Evolutionary conservation across 2,329 filamentous ascomycete genomes (phyloP).

Genomic region (Phialophora expanda): DNA sequence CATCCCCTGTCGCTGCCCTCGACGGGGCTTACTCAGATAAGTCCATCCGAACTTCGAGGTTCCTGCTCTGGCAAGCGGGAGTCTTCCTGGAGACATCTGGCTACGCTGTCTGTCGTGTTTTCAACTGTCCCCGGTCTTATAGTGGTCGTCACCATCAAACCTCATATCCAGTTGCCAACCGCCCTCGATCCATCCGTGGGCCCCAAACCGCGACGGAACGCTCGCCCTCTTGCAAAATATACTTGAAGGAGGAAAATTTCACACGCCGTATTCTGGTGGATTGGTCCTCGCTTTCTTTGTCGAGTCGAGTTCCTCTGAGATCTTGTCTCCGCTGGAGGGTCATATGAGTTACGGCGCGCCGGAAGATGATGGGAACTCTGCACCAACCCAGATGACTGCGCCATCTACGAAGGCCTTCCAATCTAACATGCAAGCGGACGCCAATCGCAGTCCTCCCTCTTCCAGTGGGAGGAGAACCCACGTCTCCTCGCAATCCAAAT

Average conservation of each 20-base stretch:
- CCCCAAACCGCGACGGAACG: background rate
- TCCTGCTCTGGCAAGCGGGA: constrained; percentile 16
- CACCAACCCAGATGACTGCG: constrained; percentile 31
- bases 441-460: constrained; percentile 5
- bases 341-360: constrained; percentile 31
- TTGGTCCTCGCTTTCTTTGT: background rate
- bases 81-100: background rate
- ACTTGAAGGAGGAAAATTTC: constrained; percentile 1
- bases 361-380: constrained; percentile 35
- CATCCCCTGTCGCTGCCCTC: constrained; percentile 21
- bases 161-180: background rate
- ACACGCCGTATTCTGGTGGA: background rate
- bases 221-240: constrained; percentile 5
- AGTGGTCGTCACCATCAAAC: background rate
- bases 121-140: background rate
- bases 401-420: constrained; percentile 19
- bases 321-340: constrained; percentile 18
- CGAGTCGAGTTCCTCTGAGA: background rate
- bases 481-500: constrained; percentile 69
- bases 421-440: constrained; percentile 24
- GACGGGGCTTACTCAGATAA: constrained; percentile 29
- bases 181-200: background rate
- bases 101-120: background rate
- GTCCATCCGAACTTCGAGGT: background rate
- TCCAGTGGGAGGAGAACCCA: constrained; percentile 6